phyloP scores from a whole-genome alignment of 2,329 filamentous ascomycete species.

The Verticillium nonalfalfae region DNA sequence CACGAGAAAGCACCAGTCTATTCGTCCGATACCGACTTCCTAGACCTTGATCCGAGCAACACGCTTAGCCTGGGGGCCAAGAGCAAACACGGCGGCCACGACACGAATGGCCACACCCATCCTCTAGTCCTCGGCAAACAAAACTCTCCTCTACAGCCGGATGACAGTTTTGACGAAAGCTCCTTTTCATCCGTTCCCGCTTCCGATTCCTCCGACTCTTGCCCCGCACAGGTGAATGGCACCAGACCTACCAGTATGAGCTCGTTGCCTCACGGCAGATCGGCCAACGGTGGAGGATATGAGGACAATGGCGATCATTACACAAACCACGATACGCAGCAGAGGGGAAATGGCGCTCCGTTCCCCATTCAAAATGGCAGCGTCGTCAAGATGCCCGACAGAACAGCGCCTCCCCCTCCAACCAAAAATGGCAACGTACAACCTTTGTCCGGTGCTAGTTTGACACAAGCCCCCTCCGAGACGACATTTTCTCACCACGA shows the following conservation, averaged over 20 bases:
- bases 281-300: constrained; percentile 20
- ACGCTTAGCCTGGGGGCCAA: constrained; percentile 23
- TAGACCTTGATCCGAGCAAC: constrained; percentile 35
- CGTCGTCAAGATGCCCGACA: constrained; percentile 18
- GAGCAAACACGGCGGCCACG: constrained; percentile 17
- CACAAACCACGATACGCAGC: constrained; percentile 22
- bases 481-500: background rate
- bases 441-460: background rate
- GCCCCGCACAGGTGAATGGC: constrained; percentile 30
- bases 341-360: background rate
- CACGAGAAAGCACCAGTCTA: constrained; percentile 36
- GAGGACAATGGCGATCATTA: constrained; percentile 24
- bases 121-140: constrained; percentile 25
- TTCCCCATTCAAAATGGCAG: constrained; percentile 16
- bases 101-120: constrained; percentile 25
- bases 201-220: constrained; percentile 42
- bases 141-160: constrained; percentile 29
- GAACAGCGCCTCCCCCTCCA: constrained; percentile 14
- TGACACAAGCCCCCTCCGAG: background rate
- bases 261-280: constrained; percentile 51
- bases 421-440: background rate
- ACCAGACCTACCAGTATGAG: constrained; percentile 48
- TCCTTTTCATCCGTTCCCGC: constrained; percentile 47
- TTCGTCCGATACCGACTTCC: constrained; percentile 32
- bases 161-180: constrained; percentile 49